These are phyloP conservation scores for Pestalotiopsis sp. DNA, from an alignment of 2,329 filamentous ascomycete species.

Conservation along the genomic window DNA sequence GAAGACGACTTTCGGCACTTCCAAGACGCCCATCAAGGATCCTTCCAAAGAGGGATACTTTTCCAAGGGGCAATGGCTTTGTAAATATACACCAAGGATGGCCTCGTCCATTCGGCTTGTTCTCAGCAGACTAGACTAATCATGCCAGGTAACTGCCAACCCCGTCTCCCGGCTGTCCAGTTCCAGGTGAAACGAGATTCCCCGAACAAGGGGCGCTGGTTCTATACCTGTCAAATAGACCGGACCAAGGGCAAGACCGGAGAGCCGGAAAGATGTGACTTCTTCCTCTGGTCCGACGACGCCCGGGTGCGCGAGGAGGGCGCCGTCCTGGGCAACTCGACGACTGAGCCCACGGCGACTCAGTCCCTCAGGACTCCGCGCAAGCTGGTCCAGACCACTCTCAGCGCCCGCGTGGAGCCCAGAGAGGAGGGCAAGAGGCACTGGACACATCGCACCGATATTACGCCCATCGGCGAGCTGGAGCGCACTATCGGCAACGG, in stretches of 20 bases:
- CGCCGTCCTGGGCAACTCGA: slow-evolving; percentile 45
- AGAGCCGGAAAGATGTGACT: slow-evolving; percentile 42
- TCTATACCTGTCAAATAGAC: slow-evolving; percentile 55
- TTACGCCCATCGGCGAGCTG: slow-evolving; percentile 19
- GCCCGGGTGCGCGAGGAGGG: slow-evolving; percentile 47
- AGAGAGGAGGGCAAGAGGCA: slow-evolving; percentile 19
- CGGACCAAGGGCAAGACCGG: slow-evolving; percentile 32
- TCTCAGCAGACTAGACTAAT: not conserved
- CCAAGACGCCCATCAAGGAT: slow-evolving; percentile 10
- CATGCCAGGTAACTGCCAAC: slow-evolving; percentile 49
- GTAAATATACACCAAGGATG: slow-evolving; percentile 1
- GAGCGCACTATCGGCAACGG: slow-evolving; percentile 5
- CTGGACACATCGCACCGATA: slow-evolving; percentile 10
- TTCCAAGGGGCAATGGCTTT: slow-evolving; percentile 24
- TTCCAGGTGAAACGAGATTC: slow-evolving; percentile 52
- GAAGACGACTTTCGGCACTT: slow-evolving; percentile 11
- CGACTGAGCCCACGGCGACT: slow-evolving; percentile 35
- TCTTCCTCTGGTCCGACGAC: slow-evolving; percentile 61
- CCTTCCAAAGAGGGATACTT: slow-evolving; percentile 9
- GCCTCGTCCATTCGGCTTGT: not conserved
- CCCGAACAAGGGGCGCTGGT: slow-evolving; percentile 51
- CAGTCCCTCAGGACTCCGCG: slow-evolving; percentile 6
- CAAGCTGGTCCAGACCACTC: slow-evolving; percentile 26
- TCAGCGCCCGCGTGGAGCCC: slow-evolving; percentile 28
- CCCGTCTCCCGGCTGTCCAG: slow-evolving; percentile 48